Evolutionary conservation across 208 protist species (phyloP).

Genomic region (Vickermania spadyakhi): DNA sequence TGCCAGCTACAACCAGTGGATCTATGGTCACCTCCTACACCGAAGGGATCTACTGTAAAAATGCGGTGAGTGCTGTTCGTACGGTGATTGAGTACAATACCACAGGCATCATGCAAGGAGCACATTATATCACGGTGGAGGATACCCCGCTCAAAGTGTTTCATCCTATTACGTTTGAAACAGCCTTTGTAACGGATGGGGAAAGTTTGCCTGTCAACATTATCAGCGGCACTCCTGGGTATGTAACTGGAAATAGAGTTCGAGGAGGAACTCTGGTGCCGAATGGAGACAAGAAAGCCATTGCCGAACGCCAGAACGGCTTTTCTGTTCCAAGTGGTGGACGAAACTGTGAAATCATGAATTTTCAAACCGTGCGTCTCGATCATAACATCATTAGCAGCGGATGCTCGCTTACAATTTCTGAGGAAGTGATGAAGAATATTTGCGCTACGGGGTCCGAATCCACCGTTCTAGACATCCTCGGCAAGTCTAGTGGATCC

Average conservation of each 20-base stretch:
- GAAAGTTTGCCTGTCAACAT: constrained; percentile 20
- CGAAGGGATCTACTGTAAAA: constrained; percentile 30
- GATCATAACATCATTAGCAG: constrained; percentile 44
- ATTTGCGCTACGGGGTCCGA: constrained; percentile 32
- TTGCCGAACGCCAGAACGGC: constrained; percentile 38
- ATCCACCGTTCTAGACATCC: constrained; percentile 14
- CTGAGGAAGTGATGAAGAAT: constrained; percentile 29
- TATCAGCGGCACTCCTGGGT: constrained; percentile 48
- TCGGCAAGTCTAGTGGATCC: constrained; percentile 15
- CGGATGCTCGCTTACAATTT: constrained; percentile 33
- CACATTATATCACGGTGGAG: constrained; percentile 14
- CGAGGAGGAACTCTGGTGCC: constrained; percentile 34
- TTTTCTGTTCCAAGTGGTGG: constrained; percentile 66
- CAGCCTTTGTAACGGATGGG: constrained; percentile 20
- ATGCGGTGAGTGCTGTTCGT: constrained; percentile 23
- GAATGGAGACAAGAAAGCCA: constrained; percentile 19
- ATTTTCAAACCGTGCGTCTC: constrained; percentile 34
- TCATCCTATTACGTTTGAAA: constrained; percentile 31
- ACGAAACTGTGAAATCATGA: constrained; percentile 16
- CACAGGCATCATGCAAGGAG: constrained; percentile 15
- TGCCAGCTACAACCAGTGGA: constrained; percentile 13
- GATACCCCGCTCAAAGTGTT: constrained; percentile 15
- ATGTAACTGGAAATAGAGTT: constrained; percentile 31
- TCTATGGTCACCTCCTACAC: not conserved
- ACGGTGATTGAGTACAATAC: constrained; percentile 28